Conservation (phyloP, 164 flowering plant genomes). For the Sextonia rubra region DNA sequence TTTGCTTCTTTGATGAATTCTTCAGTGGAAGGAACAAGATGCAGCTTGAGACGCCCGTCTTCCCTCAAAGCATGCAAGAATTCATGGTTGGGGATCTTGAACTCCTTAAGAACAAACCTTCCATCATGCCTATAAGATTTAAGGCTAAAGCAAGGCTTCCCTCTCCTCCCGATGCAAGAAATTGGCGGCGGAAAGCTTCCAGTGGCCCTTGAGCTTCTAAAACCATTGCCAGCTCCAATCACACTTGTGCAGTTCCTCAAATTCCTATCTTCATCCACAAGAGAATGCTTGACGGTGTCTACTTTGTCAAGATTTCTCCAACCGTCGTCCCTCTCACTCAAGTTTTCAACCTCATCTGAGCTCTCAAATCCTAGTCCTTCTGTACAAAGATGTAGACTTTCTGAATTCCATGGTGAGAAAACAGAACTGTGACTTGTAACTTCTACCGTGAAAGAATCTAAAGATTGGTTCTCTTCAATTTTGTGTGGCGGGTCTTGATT, state of each 20-base stretch:
- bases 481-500: neutral
- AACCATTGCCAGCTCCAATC: conserved; percentile 1
- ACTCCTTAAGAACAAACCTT: conserved; percentile 67
- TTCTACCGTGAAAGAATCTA: conserved; percentile 8
- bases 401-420: conserved; percentile 31
- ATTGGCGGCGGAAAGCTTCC: conserved; percentile 79
- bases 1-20: conserved; percentile 20
- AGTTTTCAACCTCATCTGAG: conserved; percentile 60
- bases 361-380: conserved; percentile 87
- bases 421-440: neutral
- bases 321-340: conserved; percentile 6
- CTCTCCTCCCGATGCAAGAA: conserved; percentile 62
- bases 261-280: neutral
- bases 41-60: conserved; percentile 69
- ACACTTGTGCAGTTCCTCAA: neutral
- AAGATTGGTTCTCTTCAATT: neutral
- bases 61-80: conserved; percentile 65
- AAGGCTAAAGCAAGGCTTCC: conserved; percentile 67
- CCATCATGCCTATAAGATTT: conserved; percentile 58
- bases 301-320: neutral
- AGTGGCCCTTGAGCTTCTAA: conserved; percentile 24
- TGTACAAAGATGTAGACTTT: conserved; percentile 62
- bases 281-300: neutral
- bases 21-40: conserved; percentile 47
- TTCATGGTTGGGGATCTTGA: conserved; percentile 60